Evolutionary conservation across 73 alveolate genomes (phyloP).

Genomic region (Uronychia binucleata): DNA sequence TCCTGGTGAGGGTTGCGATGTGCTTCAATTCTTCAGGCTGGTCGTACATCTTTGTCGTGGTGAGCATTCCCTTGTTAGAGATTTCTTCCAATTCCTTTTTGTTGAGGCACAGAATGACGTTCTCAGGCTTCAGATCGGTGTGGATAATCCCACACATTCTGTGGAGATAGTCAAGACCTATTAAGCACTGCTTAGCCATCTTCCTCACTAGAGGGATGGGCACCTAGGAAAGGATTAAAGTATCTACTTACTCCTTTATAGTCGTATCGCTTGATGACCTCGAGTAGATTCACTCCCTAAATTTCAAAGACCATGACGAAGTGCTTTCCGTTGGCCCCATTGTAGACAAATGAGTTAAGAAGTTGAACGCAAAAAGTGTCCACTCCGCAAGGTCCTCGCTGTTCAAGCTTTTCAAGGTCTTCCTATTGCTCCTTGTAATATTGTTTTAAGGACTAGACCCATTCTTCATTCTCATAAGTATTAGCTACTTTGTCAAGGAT

Average conservation of each 20-base stretch:
- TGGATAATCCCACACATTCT: slow-evolving; percentile 93
- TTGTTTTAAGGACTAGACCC: slow-evolving; percentile 73
- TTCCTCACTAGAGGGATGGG: slow-evolving; percentile 76
- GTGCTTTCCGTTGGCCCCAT: slow-evolving; percentile 94
- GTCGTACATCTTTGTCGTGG: neutral
- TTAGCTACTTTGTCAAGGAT: slow-evolving; percentile 88
- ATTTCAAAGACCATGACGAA: slow-evolving; percentile 93
- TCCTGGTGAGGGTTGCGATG: neutral
- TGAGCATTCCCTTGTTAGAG: slow-evolving; percentile 8
- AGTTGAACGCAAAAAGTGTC: slow-evolving; percentile 83
- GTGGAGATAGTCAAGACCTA: slow-evolving; percentile 97
- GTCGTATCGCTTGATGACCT: slow-evolving; percentile 83
- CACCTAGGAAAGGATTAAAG: slow-evolving; percentile 17
- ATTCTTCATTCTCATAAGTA: slow-evolving; percentile 57
- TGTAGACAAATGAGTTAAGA: slow-evolving; percentile 84
- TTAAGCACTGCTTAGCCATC: slow-evolving; percentile 90
- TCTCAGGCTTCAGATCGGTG: slow-evolving; percentile 94
- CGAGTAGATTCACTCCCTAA: slow-evolving; percentile 94
- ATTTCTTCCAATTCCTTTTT: slow-evolving; percentile 75
- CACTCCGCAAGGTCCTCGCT: slow-evolving; percentile 22
- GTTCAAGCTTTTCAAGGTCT: slow-evolving; percentile 20
- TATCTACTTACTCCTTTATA: slow-evolving; percentile 51
- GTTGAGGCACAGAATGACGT: slow-evolving; percentile 70
- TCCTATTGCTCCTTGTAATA: slow-evolving; percentile 76
- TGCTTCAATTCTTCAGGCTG: neutral